Evolutionary conservation across 306 rosid genomes (phyloP), one percentile per base, ranked within the genome.

Genomic region (Trifolium pratense): DNA sequence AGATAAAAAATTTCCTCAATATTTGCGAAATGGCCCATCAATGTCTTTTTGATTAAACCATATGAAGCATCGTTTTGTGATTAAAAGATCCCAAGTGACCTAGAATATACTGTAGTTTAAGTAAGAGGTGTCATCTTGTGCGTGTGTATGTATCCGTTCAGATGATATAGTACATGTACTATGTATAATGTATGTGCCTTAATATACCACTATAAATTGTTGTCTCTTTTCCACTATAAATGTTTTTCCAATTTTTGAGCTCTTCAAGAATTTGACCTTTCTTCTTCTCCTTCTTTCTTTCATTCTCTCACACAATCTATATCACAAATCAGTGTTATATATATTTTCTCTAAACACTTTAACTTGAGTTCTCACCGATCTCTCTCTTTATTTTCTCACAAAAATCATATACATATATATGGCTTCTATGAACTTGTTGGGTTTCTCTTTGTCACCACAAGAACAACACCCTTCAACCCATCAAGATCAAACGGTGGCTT

Each of bases 391-490:
- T 7, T 76, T 8, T 37, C 31, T 17, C 53, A 21, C 21, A 36
- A 18, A 25, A 15, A 5, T 11, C 70, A 12, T 23, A 40, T 20
- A 7, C 13, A 40, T 20, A 7, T 13, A 29, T 10, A 89, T 90
- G 96, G 92, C 76, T 53, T 87, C 96, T 12, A 90, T 92, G 90
- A 92, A 90, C 81, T 92, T 94, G 96, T 51, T 92, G 74, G 96
- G 97, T 36, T 92, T 92, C 73, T 92, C 97, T 82, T 92, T 92
- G 23, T 92, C 97, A 3, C 97, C 96, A 4, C 97, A 85, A 82
- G 90, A 87, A 73, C 84, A 87, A 73, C 84, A 74, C 34, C 81
- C 89, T 21, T 29, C 82, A 21, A 69, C 64, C 43, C 85, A 79
- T 49, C 85, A 79, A 64, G 85, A 84, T 52, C 82, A 70, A 43